A percentile compares a stretch with the other conserved stretches of the same genome.
Conservation (phyloP, 2,329 filamentous ascomycete genomes). For the Didymella lethalis region DNA sequence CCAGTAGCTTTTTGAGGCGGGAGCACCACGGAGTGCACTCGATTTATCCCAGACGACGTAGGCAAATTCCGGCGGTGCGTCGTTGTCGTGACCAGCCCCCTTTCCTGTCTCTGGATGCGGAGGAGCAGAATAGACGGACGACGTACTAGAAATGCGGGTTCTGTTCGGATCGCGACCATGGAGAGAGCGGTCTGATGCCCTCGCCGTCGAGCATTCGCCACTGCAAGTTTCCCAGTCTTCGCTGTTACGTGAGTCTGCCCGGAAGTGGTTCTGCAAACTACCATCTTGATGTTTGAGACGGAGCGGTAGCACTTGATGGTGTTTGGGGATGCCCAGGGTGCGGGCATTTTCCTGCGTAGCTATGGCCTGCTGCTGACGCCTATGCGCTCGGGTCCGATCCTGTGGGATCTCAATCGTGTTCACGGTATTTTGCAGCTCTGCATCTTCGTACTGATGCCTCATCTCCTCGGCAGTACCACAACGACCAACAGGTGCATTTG, state of each 20-base stretch:
- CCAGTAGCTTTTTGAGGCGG: conserved; percentile 22
- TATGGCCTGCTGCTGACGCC: conserved; percentile 1
- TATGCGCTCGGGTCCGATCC: background rate
- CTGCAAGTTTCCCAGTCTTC: conserved; percentile 7
- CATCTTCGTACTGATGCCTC: background rate
- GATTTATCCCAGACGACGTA: conserved; percentile 23
- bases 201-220: background rate
- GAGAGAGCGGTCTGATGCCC: background rate
- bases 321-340: background rate
- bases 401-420: background rate
- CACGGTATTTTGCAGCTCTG: background rate
- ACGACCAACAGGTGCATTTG: background rate
- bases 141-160: background rate
- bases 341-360: background rate
- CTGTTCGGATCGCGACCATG: background rate
- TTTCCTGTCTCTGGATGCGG: background rate
- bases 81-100: background rate
- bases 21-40: background rate
- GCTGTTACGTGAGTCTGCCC: conserved; percentile 5
- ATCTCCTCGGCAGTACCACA: background rate
- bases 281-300: conserved; percentile 6
- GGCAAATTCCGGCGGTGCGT: background rate
- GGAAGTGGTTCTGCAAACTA: background rate
- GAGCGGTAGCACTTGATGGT: conserved; percentile 7
- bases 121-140: background rate